Conservation (phyloP, 768 basidiomycete genomes). For the Obba rivulosa region DNA sequence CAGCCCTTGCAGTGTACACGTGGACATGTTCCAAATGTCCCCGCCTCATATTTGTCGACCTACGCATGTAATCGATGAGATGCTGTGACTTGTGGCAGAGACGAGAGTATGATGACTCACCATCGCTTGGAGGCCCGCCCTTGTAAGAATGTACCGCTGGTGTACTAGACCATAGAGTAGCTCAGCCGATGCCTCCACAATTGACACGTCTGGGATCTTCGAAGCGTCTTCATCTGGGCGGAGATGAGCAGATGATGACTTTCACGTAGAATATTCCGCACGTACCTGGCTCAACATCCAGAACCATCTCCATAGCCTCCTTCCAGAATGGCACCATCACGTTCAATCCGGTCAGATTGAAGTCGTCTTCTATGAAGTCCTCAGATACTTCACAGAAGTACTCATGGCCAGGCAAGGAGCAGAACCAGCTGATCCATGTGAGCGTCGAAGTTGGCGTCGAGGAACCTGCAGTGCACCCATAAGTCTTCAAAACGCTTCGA, state of each 20-base stretch:
- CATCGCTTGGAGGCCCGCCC: conserved; percentile 92
- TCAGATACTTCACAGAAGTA: conserved; percentile 98
- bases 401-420: conserved; percentile 90
- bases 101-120: conserved; percentile 34
- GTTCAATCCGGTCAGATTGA: conserved; percentile 96
- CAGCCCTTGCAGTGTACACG: conserved; percentile 88
- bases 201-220: conserved; percentile 97
- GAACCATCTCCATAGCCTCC: conserved; percentile 99
- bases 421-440: conserved; percentile 97
- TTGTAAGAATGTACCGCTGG: conserved; percentile 94
- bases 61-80: conserved; percentile 24
- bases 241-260: not conserved
- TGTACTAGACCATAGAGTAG: conserved; percentile 97
- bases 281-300: conserved; percentile 98
- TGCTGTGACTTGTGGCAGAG: not conserved
- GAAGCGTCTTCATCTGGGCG: conserved; percentile 78
- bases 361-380: conserved; percentile 99
- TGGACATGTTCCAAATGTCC: conserved; percentile 90
- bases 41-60: conserved; percentile 94
- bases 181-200: conserved; percentile 96
- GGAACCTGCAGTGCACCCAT: conserved; percentile 47
- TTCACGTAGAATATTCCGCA: conserved; percentile 8
- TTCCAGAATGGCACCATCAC: conserved; percentile 99
- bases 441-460: conserved; percentile 88
- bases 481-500: not conserved